Evolutionary conservation across 2,329 filamentous ascomycete species (phyloP).

Genomic region (Fusarium sp.): DNA sequence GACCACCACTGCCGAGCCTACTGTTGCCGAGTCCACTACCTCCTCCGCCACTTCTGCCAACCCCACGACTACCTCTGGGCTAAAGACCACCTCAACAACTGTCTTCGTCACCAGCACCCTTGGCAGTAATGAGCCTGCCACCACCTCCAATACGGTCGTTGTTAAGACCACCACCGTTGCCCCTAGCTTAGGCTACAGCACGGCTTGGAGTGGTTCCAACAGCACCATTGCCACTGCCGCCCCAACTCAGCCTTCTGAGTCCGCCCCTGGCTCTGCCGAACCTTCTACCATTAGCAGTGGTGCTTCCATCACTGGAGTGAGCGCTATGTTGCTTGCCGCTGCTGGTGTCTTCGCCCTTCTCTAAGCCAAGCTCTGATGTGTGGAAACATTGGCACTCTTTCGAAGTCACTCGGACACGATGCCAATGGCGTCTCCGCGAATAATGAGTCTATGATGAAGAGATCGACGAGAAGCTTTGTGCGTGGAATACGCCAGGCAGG

Average conservation of each 20-base stretch:
- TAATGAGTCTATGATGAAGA: slow-evolving; percentile 54
- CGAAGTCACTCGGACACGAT: slow-evolving; percentile 19
- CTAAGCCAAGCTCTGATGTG: slow-evolving; percentile 50
- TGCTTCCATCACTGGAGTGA: slow-evolving; percentile 54
- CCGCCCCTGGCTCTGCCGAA: slow-evolving; percentile 38
- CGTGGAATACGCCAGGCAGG: slow-evolving; percentile 20
- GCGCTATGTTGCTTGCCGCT: slow-evolving; percentile 56
- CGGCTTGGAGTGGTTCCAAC: slow-evolving; percentile 53
- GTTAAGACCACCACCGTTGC: slow-evolving; percentile 49
- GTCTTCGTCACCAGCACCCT: slow-evolving; percentile 46
- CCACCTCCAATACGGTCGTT: slow-evolving; percentile 41
- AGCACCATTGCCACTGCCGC: slow-evolving; percentile 50
- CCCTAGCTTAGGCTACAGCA: slow-evolving; percentile 49
- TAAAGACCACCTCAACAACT: slow-evolving; percentile 49
- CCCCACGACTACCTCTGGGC: slow-evolving; percentile 47
- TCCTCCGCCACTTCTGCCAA: slow-evolving; percentile 8
- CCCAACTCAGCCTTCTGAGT: slow-evolving; percentile 48
- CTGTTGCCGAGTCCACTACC: slow-evolving; percentile 33
- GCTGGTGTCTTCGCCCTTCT: slow-evolving; percentile 57
- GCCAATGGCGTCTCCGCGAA: slow-evolving; percentile 53
- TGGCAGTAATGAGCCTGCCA: slow-evolving; percentile 35
- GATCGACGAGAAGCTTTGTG: slow-evolving; percentile 35
- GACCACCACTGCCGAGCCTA: slow-evolving; percentile 44
- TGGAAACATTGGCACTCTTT: slow-evolving; percentile 42
- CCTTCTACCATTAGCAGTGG: slow-evolving; percentile 47